A percentile compares a stretch with the other conserved stretches of the same genome.
Evolutionary conservation across 2,329 filamentous ascomycete species (phyloP).

Genomic region (Scytalidium sp.): DNA sequence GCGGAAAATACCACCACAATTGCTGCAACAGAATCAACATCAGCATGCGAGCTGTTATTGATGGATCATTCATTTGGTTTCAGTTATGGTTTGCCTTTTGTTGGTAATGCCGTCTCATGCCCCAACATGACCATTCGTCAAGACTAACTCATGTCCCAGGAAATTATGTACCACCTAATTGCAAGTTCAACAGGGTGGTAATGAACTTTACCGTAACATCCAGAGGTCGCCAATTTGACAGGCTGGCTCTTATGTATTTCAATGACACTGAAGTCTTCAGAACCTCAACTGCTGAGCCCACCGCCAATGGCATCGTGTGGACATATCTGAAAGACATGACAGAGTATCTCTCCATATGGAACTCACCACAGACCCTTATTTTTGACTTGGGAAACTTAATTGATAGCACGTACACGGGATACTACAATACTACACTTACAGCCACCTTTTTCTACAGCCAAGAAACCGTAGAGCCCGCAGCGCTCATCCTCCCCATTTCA

Average conservation of each 20-base stretch:
- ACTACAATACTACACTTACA: slow-evolving; percentile 71
- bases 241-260: slow-evolving; percentile 72
- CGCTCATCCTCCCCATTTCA: slow-evolving; percentile 67
- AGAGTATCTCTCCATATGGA: slow-evolving; percentile 66
- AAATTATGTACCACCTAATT: slow-evolving; percentile 63
- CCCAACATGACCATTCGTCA: slow-evolving; percentile 3
- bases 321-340: slow-evolving; percentile 79
- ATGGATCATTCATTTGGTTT: slow-evolving; percentile 70
- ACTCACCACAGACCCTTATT: slow-evolving; percentile 66
- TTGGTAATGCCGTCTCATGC: slow-evolving; percentile 45
- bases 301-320: slow-evolving; percentile 67
- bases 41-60: slow-evolving; percentile 51
- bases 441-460: slow-evolving; percentile 64
- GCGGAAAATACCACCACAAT: slow-evolving; percentile 18
- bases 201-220: slow-evolving; percentile 76
- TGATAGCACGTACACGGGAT: slow-evolving; percentile 66
- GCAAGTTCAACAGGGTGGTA: slow-evolving; percentile 69
- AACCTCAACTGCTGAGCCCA: slow-evolving; percentile 80
- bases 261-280: slow-evolving; percentile 78
- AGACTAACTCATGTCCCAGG: slow-evolving; percentile 36
- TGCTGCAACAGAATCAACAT: slow-evolving; percentile 19
- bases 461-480: slow-evolving; percentile 46
- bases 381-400: slow-evolving; percentile 78
- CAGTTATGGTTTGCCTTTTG: slow-evolving; percentile 71
- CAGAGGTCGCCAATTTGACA: slow-evolving; percentile 71